Evolutionary conservation across 805 yeast genomes (phyloP).

Genomic region (Suhomyces xylopsoci): DNA sequence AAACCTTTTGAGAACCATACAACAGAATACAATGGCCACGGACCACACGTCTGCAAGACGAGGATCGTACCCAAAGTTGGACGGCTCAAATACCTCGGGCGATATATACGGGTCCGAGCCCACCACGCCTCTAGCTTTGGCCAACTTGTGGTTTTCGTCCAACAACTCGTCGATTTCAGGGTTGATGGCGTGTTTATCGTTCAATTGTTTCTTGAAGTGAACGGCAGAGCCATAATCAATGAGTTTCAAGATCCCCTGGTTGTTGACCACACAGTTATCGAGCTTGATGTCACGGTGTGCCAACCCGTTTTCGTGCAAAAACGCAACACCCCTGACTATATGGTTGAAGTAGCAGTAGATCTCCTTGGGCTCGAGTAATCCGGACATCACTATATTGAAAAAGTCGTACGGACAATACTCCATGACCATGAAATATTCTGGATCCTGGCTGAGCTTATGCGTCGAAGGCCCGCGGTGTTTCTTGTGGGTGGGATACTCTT

Average conservation of each 20-base stretch:
- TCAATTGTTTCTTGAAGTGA: conserved; percentile 61
- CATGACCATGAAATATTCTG: conserved; percentile 71
- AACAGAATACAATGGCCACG: conserved; percentile 84
- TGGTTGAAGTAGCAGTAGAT: conserved; percentile 81
- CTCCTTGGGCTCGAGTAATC: conserved; percentile 68
- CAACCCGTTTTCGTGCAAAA: conserved; percentile 76
- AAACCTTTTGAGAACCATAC: conserved; percentile 81
- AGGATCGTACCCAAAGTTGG: conserved; percentile 65
- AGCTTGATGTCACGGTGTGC: conserved; percentile 92
- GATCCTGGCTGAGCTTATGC: conserved; percentile 11
- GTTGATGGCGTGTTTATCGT: conserved; percentile 2
- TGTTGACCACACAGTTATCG: conserved; percentile 86
- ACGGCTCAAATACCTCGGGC: conserved; percentile 71
- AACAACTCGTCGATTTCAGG: conserved; percentile 13
- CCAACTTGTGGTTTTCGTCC: conserved; percentile 51
- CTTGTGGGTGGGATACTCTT: conserved; percentile 38
- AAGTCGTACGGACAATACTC: conserved; percentile 91
- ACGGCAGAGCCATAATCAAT: conserved; percentile 95
- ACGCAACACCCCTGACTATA: conserved; percentile 68
- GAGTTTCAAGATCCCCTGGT: conserved; percentile 72
- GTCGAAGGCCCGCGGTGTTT: conserved; percentile 2
- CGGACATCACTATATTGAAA: conserved; percentile 90
- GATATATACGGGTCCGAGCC: conserved; percentile 96
- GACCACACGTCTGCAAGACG: conserved; percentile 92
- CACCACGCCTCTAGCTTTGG: conserved; percentile 75